phyloP scores from a whole-genome alignment of 805 yeast species.

The Ogataea wickerhamii region DNA sequence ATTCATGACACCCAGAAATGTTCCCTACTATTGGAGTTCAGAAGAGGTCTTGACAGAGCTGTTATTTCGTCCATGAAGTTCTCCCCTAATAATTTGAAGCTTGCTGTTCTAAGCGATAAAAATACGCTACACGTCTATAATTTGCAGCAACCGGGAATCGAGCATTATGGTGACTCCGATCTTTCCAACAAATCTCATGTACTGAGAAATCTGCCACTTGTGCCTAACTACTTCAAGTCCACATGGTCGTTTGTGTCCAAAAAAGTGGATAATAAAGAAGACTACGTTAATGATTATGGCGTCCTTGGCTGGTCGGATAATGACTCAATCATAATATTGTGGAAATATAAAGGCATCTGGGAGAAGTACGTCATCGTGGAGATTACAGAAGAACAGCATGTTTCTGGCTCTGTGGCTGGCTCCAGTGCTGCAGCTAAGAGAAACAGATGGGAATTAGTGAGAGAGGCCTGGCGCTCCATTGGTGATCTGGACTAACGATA shows the following conservation, averaged over 20 bases:
- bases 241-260: conserved; percentile 86
- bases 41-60: conserved; percentile 89
- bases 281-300: conserved; percentile 36
- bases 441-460: conserved; percentile 50
- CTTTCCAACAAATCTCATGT: conserved; percentile 58
- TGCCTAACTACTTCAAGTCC: conserved; percentile 67
- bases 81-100: conserved; percentile 66
- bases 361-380: conserved; percentile 77
- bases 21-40: conserved; percentile 71
- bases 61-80: conserved; percentile 78
- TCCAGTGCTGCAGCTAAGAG: neutral
- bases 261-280: conserved; percentile 42
- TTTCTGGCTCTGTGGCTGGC: conserved; percentile 1
- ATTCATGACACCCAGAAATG: conserved; percentile 69
- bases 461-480: conserved; percentile 70
- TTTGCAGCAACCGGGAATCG: conserved; percentile 28
- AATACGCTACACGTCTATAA: conserved; percentile 85
- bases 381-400: conserved; percentile 28
- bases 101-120: conserved; percentile 88
- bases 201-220: conserved; percentile 55
- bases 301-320: conserved; percentile 75
- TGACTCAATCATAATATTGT: conserved; percentile 66
- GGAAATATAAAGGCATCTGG: conserved; percentile 76
- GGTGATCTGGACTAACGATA: conserved; percentile 35
- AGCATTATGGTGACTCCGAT: conserved; percentile 21